Percentiles rank a stretch among this genome's conserved stretches.
These are phyloP conservation scores for Tolypocladium ovalisporum DNA, from an alignment of 2,329 filamentous ascomycete species.

Conservation along the genomic window DNA sequence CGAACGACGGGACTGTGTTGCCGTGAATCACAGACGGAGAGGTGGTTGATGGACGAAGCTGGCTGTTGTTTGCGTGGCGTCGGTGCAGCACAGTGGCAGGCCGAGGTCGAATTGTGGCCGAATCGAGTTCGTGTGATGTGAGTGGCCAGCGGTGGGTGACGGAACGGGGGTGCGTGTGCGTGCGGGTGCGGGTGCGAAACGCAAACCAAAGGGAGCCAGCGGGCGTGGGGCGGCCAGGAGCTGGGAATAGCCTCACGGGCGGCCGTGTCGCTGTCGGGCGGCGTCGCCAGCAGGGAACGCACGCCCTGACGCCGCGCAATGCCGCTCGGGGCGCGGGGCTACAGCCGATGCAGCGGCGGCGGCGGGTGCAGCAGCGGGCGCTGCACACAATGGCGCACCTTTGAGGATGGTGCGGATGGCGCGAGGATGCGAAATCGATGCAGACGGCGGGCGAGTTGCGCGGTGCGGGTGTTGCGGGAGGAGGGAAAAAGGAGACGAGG, in stretches of 20 bases:
- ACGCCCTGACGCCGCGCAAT: slow-evolving; percentile 10
- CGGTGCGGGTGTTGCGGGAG: slow-evolving; percentile 23
- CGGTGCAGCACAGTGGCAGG: neutral
- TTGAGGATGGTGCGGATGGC: slow-evolving; percentile 23
- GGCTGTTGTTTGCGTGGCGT: neutral
- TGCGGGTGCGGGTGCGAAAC: too few species aligned
- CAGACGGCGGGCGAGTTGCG: slow-evolving; percentile 14
- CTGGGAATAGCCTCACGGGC: slow-evolving; percentile 31
- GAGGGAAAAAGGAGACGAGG: slow-evolving; percentile 15
- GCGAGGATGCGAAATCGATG: slow-evolving; percentile 30
- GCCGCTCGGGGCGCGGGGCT: slow-evolving; percentile 9
- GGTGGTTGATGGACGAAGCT: neutral
- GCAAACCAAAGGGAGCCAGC: slow-evolving; percentile 5
- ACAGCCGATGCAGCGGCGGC: slow-evolving; percentile 9
- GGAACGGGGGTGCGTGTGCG: slow-evolving; percentile 2
- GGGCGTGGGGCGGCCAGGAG: slow-evolving; percentile 5
- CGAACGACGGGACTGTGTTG: neutral
- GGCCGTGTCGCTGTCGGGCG: slow-evolving; percentile 10
- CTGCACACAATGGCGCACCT: slow-evolving; percentile 22
- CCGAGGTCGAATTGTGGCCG: neutral
- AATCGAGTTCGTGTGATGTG: neutral
- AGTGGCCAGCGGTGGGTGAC: slow-evolving; percentile 5
- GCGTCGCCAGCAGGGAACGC: slow-evolving; percentile 4
- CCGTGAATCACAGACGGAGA: neutral
- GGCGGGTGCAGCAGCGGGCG: slow-evolving; percentile 17